These are phyloP conservation scores for Triticum timopheevii DNA, from an alignment of 176 grass and related monocot species.

Conservation along the genomic window DNA sequence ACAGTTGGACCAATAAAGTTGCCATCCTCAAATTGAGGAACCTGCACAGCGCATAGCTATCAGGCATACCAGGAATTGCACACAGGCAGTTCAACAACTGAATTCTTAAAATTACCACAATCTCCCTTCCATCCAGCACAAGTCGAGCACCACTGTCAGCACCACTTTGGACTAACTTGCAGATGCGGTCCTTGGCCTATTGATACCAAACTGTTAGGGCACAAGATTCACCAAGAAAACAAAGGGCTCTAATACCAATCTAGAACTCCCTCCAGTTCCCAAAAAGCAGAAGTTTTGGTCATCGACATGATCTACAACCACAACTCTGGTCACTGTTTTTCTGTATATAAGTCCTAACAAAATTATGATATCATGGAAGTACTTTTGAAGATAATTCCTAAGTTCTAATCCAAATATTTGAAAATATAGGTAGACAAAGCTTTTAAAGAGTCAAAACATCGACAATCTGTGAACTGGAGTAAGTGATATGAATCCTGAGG, in stretches of 20 bases:
- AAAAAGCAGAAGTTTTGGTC: not conserved
- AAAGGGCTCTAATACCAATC: conserved; percentile 20
- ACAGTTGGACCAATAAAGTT: conserved; percentile 96
- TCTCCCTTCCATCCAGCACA: conserved; percentile 81
- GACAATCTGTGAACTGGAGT: not conserved
- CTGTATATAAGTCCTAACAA: not conserved
- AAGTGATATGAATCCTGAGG: not conserved
- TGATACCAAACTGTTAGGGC: conserved; percentile 26
- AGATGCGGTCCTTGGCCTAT: conserved; percentile 93
- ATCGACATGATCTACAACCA: no score
- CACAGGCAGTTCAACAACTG: not conserved
- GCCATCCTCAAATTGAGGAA: conserved; percentile 67
- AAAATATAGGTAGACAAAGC: not conserved
- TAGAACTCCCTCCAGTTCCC: not conserved
- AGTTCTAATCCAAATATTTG: not conserved
- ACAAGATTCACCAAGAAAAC: not conserved
- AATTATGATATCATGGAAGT: not conserved
- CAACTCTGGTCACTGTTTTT: not conserved
- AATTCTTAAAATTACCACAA: conserved; percentile 54
- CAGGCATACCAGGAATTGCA: conserved; percentile 13
- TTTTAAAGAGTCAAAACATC: not conserved
- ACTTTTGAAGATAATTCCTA: not conserved
- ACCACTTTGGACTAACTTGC: conserved; percentile 92
- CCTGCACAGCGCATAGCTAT: conserved; percentile 43
- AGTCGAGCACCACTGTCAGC: conserved; percentile 67